These are phyloP conservation scores for Boletus eberwhitei DNA, from an alignment of 768 basidiomycete genomes.

Conservation along the genomic window DNA sequence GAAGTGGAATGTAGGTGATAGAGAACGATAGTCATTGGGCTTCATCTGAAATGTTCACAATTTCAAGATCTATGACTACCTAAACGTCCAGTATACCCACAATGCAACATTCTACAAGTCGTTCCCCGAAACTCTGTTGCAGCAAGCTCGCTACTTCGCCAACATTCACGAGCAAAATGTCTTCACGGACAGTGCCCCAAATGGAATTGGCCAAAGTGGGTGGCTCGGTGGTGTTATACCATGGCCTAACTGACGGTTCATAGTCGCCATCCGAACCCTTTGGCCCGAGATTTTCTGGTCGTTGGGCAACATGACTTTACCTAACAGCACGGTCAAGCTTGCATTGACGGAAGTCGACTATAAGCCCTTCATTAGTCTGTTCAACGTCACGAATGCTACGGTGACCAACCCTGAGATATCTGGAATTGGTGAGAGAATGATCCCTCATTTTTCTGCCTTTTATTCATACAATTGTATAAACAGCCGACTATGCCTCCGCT, in stretches of 20 bases:
- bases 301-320: constrained; percentile 71
- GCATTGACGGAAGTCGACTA: constrained; percentile 76
- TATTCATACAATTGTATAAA: not conserved
- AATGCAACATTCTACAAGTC: constrained; percentile 74
- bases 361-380: constrained; percentile 85
- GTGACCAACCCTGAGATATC: constrained; percentile 55
- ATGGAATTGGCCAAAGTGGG: constrained; percentile 74
- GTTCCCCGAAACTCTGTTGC: constrained; percentile 65
- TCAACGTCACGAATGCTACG: constrained; percentile 69
- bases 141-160: constrained; percentile 70
- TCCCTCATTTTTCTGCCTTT: not conserved
- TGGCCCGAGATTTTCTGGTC: constrained; percentile 68
- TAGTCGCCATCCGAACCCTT: constrained; percentile 79
- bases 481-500: constrained; percentile 72
- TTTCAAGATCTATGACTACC: constrained; percentile 67
- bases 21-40: not conserved
- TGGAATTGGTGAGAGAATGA: constrained; percentile 55
- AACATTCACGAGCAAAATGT: constrained; percentile 74
- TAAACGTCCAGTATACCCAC: constrained; percentile 73
- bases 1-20: constrained; percentile 68
- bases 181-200: constrained; percentile 58
- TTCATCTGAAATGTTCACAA: not conserved
- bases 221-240: constrained; percentile 8
- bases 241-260: not conserved
- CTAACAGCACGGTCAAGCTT: constrained; percentile 72